Percentiles rank a stretch among this genome's conserved stretches.
Conservation (phyloP, 805 yeast genomes). For the Yarrowia bubula region DNA sequence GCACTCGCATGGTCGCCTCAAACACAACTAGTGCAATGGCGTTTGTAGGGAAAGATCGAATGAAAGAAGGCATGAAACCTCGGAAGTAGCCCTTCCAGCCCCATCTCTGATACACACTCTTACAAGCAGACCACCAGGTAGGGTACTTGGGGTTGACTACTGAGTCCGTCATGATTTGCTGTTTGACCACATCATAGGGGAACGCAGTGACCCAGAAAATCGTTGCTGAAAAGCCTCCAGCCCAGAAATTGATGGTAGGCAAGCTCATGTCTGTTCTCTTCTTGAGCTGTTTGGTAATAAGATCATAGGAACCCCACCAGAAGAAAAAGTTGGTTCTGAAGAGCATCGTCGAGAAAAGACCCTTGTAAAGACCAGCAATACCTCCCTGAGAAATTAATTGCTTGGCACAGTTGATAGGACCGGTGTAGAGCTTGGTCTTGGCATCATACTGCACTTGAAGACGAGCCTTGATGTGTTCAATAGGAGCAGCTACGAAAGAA, state of each 20-base stretch:
- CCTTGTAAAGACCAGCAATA: conserved; percentile 68
- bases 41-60: conserved; percentile 86
- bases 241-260: conserved; percentile 81
- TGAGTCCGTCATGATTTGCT: conserved; percentile 76
- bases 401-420: conserved; percentile 71
- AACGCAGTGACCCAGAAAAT: conserved; percentile 86
- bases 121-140: conserved; percentile 69
- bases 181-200: conserved; percentile 86
- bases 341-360: conserved; percentile 79
- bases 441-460: conserved; percentile 89
- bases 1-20: conserved; percentile 70
- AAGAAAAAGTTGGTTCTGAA: conserved; percentile 83
- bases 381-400: conserved; percentile 52
- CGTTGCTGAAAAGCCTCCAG: conserved; percentile 81
- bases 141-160: conserved; percentile 69
- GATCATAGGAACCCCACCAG: conserved; percentile 93
- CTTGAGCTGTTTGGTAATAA: conserved; percentile 67
- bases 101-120: conserved; percentile 54
- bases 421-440: conserved; percentile 59
- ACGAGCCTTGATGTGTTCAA: conserved; percentile 84
- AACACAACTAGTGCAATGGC: conserved; percentile 91
- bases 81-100: conserved; percentile 73
- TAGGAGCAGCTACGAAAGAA: conserved; percentile 92
- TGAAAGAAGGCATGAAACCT: conserved; percentile 76
- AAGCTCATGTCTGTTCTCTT: conserved; percentile 62